Percentiles rank a stretch among this genome's conserved stretches.
These are phyloP conservation scores for Multifurca ochricompacta DNA, from an alignment of 768 basidiomycete species.

Conservation along the genomic window DNA sequence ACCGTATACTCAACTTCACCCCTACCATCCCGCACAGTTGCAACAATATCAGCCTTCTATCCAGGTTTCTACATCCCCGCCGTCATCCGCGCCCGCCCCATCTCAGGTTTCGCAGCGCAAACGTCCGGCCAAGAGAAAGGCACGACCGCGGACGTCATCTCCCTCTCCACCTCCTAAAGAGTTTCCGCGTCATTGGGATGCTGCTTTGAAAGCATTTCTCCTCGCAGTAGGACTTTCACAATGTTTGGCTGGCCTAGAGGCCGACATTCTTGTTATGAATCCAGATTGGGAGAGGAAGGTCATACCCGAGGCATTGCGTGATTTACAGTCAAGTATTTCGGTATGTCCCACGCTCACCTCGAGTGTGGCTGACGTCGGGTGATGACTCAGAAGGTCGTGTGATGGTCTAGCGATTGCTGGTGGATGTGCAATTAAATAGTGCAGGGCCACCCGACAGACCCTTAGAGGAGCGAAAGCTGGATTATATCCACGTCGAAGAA, in stretches of 20 bases:
- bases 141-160: constrained; percentile 6
- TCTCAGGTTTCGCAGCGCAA: background rate
- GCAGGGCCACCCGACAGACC: constrained; percentile 25
- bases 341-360: constrained; percentile 15
- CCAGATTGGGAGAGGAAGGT: constrained; percentile 23
- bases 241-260: constrained; percentile 23
- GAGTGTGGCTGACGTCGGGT: constrained; percentile 6
- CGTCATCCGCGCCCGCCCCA: background rate
- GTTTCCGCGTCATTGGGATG: constrained; percentile 21
- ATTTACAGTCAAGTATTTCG: constrained; percentile 20
- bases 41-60: constrained; percentile 12
- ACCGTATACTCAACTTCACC: background rate
- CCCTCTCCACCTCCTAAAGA: constrained; percentile 18
- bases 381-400: constrained; percentile 9
- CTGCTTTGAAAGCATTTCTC: constrained; percentile 18
- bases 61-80: background rate
- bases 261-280: constrained; percentile 27
- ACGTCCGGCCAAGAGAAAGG: constrained; percentile 3
- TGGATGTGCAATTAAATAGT: constrained; percentile 25
- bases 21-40: constrained; percentile 11
- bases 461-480: constrained; percentile 63
- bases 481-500: constrained; percentile 46
- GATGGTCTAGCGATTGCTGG: constrained; percentile 11
- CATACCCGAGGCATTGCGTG: constrained; percentile 22
- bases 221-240: constrained; percentile 23